Evolutionary conservation across 768 basidiomycete genomes (phyloP).

Genomic region (Suillus placidus): DNA sequence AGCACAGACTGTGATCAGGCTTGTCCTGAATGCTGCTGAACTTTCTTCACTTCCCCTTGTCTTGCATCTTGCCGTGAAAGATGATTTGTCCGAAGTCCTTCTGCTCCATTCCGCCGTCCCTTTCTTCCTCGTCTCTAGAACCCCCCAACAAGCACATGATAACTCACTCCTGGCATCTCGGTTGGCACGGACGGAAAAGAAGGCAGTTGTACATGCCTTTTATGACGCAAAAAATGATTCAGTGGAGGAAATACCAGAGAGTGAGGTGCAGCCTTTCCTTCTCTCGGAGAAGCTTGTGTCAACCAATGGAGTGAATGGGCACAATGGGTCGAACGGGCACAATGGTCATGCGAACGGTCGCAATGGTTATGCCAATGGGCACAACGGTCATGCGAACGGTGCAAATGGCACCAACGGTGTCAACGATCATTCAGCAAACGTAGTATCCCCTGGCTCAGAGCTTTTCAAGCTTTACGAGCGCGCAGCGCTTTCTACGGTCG

Average conservation of each 20-base stretch:
- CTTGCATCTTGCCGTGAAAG: constrained; percentile 65
- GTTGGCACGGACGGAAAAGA: constrained; percentile 68
- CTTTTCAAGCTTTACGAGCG: constrained; percentile 67
- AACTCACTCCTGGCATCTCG: constrained; percentile 86
- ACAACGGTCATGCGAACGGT: not conserved
- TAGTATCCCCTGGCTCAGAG: constrained; percentile 14
- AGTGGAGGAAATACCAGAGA: constrained; percentile 57
- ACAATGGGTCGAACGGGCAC: constrained; percentile 26
- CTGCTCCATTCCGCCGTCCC: constrained; percentile 79
- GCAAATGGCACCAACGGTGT: not conserved
- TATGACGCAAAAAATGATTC: constrained; percentile 46
- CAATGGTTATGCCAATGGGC: not conserved
- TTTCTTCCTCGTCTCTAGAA: constrained; percentile 79
- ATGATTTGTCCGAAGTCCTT: constrained; percentile 75
- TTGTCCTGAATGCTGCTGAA: constrained; percentile 72
- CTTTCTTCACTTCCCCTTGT: constrained; percentile 68
- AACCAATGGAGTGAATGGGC: constrained; percentile 40
- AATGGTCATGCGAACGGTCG: not conserved
- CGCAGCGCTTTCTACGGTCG: constrained; percentile 64
- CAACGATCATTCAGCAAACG: constrained; percentile 29
- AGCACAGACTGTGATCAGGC: constrained; percentile 54
- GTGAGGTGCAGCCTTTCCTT: constrained; percentile 63
- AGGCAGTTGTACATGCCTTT: constrained; percentile 87
- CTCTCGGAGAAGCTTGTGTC: constrained; percentile 42
- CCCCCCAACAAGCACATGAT: constrained; percentile 82